A percentile compares a stretch with the other conserved stretches of the same genome.
Evolutionary conservation across 345 rosid genomes (phyloP).

Genomic region (Eucalyptus brandiana): DNA sequence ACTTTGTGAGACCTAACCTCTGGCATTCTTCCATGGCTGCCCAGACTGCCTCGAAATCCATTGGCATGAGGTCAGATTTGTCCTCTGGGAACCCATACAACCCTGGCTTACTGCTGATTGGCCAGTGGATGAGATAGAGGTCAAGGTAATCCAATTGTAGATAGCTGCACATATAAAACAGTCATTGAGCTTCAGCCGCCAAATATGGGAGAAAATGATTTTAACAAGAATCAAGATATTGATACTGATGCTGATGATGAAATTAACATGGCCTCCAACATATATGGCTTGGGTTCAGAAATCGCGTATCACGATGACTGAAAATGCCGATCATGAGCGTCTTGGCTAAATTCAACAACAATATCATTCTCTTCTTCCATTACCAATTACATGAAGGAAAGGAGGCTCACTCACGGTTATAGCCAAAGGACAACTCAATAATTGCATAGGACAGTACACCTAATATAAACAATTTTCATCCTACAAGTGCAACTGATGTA

Average conservation of each 20-base stretch:
- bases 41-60: slow-evolving; percentile 66
- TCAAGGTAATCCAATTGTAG: slow-evolving; percentile 65
- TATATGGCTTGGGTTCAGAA: not conserved
- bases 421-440: not conserved
- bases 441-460: not conserved
- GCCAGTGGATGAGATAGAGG: slow-evolving; percentile 81
- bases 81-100: slow-evolving; percentile 47
- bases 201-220: not conserved
- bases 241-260: not conserved
- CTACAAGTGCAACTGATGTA: not conserved
- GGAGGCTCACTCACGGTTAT: not conserved
- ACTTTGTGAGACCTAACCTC: slow-evolving; percentile 51
- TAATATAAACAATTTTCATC: not conserved
- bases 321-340: not conserved
- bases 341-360: not conserved
- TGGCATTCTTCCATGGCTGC: slow-evolving; percentile 71
- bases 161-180: slow-evolving; percentile 15
- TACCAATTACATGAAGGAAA: not conserved
- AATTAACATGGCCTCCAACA: not conserved
- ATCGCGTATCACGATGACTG: not conserved
- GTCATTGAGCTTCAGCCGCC: not conserved
- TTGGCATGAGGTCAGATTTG: slow-evolving; percentile 42
- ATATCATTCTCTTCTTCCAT: not conserved
- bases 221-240: not conserved
- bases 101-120: slow-evolving; percentile 62